These are phyloP conservation scores for Fallopia convolvulus DNA, from an alignment of 148 eudicot genomes.

Conservation along the genomic window DNA sequence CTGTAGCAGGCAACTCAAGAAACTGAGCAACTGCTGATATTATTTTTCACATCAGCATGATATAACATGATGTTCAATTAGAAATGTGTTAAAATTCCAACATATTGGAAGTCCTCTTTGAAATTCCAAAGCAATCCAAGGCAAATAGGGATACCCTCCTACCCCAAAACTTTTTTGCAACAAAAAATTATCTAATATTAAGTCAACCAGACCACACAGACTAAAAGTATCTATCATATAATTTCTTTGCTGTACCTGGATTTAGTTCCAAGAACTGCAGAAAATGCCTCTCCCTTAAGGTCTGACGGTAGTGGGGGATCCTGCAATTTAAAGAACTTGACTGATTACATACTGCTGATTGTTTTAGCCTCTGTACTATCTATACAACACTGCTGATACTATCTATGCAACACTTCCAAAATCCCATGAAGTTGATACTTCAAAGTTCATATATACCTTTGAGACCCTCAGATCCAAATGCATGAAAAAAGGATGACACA, in stretches of 20 bases:
- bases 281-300: conserved; percentile 64
- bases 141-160: background rate
- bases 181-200: background rate
- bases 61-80: background rate
- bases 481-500: background rate
- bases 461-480: background rate
- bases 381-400: background rate
- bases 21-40: background rate
- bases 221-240: background rate
- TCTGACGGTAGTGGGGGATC: conserved; percentile 81
- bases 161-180: background rate
- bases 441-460: background rate
- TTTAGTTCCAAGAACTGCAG: conserved; percentile 87
- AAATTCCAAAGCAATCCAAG: background rate
- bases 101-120: too few relatives aligned
- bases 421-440: background rate
- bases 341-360: background rate
- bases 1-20: background rate
- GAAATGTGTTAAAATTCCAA: too few relatives aligned
- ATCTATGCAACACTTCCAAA: background rate
- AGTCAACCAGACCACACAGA: background rate
- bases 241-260: conserved; percentile 41
- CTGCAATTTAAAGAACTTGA: conserved; percentile 25
- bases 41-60: background rate
- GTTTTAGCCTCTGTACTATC: background rate